A percentile compares a stretch with the other conserved stretches of the same genome.
phyloP scores from a whole-genome alignment of 306 rosid species.

The Trifolium pratense region DNA sequence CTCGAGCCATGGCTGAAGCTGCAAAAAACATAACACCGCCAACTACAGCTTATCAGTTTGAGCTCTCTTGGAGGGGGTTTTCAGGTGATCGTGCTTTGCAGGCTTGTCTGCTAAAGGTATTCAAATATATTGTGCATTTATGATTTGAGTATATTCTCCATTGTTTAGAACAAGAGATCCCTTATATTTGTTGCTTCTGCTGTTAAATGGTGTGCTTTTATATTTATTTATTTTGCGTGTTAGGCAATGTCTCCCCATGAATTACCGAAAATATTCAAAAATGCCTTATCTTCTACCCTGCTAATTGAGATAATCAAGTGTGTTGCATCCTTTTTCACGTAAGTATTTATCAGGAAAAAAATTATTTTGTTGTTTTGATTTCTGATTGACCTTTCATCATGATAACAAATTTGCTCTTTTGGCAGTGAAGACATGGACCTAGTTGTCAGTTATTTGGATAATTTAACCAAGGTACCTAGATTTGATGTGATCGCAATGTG shows the following conservation, averaged over 20 bases:
- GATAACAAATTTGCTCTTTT: conserved; percentile 32
- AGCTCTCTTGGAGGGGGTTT: conserved; percentile 82
- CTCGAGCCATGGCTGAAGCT: conserved; percentile 73
- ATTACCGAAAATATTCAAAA: conserved; percentile 81
- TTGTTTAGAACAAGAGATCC: conserved; percentile 3
- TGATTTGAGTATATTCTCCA: conserved; percentile 26
- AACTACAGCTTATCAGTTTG: conserved; percentile 92
- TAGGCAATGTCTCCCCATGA: conserved; percentile 72
- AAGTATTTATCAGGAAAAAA: conserved; percentile 41
- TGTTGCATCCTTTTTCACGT: conserved; percentile 75
- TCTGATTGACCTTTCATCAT: conserved; percentile 32
- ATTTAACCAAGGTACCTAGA: conserved; percentile 78
- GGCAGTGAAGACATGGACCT: conserved; percentile 80
- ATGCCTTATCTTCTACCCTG: conserved; percentile 73
- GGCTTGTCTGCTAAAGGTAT: conserved; percentile 75
- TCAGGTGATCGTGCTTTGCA: conserved; percentile 70
- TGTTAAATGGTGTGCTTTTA: conserved; percentile 24
- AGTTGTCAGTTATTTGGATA: conserved; percentile 66
- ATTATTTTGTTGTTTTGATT: conserved; percentile 8
- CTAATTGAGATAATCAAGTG: conserved; percentile 83
- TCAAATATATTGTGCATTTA: conserved; percentile 19
- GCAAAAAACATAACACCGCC: conserved; percentile 70
- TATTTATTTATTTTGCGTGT: conserved; percentile 22
- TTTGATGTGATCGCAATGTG: conserved; percentile 79
- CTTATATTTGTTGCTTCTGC: conserved; percentile 26